These are phyloP conservation scores for Thalia dealbata DNA, from an alignment of 176 grass and related monocot genomes.

Conservation along the genomic window DNA sequence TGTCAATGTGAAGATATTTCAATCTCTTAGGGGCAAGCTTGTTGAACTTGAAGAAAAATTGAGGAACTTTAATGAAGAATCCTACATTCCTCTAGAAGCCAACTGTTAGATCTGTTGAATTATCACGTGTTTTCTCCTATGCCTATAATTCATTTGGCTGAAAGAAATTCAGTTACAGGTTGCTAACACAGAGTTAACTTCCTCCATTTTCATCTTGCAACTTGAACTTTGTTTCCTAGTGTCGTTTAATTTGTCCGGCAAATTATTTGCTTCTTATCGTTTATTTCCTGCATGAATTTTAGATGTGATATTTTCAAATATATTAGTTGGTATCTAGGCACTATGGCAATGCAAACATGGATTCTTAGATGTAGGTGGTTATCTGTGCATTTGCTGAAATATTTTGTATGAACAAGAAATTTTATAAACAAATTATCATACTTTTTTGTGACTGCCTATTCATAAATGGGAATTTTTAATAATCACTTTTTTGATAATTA, in stretches of 20 bases:
- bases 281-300: background rate
- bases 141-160: background rate
- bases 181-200: background rate
- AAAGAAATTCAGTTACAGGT: background rate
- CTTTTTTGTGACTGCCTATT: background rate
- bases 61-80: no score
- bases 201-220: background rate
- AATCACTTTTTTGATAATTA: slow-evolving; percentile 4
- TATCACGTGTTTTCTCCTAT: no score
- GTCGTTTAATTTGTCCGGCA: background rate
- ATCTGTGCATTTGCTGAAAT: background rate
- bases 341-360: background rate
- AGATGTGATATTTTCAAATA: background rate
- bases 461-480: background rate
- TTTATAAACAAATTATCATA: background rate
- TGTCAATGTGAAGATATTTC: no score
- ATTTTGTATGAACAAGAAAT: background rate
- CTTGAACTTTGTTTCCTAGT: background rate
- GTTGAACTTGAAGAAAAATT: no score
- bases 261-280: background rate
- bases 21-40: no score
- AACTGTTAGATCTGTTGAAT: no score
- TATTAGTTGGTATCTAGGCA: background rate
- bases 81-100: no score
- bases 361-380: background rate